Evolutionary conservation across 2,329 filamentous ascomycete genomes (phyloP), one percentile per base, ranked within the genome.

Genomic region (Verticillium albo-atrum): DNA sequence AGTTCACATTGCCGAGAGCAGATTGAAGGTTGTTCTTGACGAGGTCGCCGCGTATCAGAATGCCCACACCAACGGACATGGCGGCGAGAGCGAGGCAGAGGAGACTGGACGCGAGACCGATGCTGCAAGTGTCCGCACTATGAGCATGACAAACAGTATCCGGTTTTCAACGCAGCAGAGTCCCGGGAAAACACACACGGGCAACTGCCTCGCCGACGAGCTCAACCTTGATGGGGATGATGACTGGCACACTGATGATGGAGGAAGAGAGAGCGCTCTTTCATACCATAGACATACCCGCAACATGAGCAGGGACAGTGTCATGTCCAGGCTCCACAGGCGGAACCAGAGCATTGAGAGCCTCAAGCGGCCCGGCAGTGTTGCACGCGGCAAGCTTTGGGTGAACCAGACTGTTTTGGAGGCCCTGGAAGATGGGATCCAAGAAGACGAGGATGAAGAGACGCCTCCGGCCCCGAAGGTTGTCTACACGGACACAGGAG

Each of bases 181-280:
- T 4, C 72, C 77, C 10, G 75, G 77, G 23, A 89, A 88, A 68
- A 69, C 77, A 4, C 87, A 86, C 66, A 47, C 17, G 6, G 90
- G 89, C 1, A 75, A 92, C 61, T 96, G 89, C 63, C 80, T 99
- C 47, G 95, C 95, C 1, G 93, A 98, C 67, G 95, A 99, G 75
- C 82, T 99, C 58, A 88, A 91, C 62, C 90, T 97, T 62, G 91
- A 93, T 60, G 89, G 90, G 62, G 90, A 94, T 59, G 91, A 93
- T 32, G 81, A 85, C 51, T 83, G 86, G 58, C 79, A 90, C 63
- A 89, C 89, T 35, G 88, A 93, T 63, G 83, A 88, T 52, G 89
- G 91, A 55, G 87, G 88, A 2, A 84, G 87, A 37, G 83, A 88
- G 59, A 89, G 85, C 62, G 79, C 80, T 17, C 67, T 87, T 55